Percentiles rank a stretch among this genome's conserved stretches.
Conservation (phyloP, 306 rosid species). For the Lablab purpureus region DNA sequence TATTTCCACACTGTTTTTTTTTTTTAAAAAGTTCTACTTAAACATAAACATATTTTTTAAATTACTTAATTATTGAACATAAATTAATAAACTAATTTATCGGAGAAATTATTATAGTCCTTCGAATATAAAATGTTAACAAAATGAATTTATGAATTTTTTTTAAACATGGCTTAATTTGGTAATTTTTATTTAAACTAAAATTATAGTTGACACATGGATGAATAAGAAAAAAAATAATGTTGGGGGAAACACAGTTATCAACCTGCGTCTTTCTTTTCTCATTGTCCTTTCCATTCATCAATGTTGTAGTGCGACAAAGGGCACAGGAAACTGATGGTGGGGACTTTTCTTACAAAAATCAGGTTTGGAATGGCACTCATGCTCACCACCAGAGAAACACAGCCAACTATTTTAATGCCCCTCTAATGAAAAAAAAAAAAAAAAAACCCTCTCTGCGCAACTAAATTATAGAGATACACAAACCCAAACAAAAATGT, state of each 20-base stretch:
- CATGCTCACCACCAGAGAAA: slow-evolving; percentile 47
- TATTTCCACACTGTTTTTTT: too few relatives aligned
- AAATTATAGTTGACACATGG: too few relatives aligned
- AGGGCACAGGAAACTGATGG: not conserved
- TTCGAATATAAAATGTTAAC: too few relatives aligned
- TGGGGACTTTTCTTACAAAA: slow-evolving; percentile 1
- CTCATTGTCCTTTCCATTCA: not conserved
- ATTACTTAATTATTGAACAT: too few relatives aligned
- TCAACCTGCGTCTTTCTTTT: not conserved
- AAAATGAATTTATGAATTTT: too few relatives aligned
- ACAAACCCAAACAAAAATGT: not conserved
- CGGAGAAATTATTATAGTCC: too few relatives aligned
- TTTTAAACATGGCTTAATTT: too few relatives aligned
- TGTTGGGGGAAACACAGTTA: slow-evolving; percentile 18
- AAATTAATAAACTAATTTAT: too few relatives aligned
- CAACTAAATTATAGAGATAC: slow-evolving; percentile 46
- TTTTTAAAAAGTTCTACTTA: too few relatives aligned
- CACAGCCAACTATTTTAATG: slow-evolving; percentile 49
- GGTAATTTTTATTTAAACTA: too few relatives aligned
- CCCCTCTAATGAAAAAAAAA: slow-evolving; percentile 40
- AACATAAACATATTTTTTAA: too few relatives aligned
- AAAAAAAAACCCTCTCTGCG: slow-evolving; percentile 39
- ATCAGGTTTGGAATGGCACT: slow-evolving; percentile 31
- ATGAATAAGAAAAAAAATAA: too few relatives aligned
- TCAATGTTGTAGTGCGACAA: slow-evolving; percentile 21